Evolutionary conservation across 768 basidiomycete species (phyloP), one percentile per base, ranked within the genome.

Genomic region (Hortiboletus campestris): DNA sequence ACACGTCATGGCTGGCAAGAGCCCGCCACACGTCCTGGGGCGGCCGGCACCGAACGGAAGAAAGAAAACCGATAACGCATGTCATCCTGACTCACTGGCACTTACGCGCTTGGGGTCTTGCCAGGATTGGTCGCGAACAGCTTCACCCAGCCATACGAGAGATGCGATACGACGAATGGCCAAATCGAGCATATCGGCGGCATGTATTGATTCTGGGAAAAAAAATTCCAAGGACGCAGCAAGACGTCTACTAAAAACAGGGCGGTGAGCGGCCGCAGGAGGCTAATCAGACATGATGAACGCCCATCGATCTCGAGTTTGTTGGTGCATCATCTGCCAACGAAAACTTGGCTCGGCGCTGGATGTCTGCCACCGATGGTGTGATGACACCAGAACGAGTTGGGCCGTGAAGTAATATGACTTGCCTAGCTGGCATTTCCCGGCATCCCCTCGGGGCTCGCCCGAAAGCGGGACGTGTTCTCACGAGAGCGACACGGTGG

Each of bases 241-340:
- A 69, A 56, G 47, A 46, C 28, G 45, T 48, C 41, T 60, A 22
- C 65, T 51, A 53, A 62, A 63, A 51, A 40, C 31, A 49, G 59
- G 46, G 47, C 41, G 28, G 48, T 32, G 40, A 22, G 53, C 31
- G 35, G 50, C 56, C 55, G 51, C 53, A 53, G 65, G 54, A 65
- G 64, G 59, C 57, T 51, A 59, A 66, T 67, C 64, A 51, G 56
- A 58, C 55, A 45, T 38, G 65, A 43, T 50, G 59, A 44, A 54
- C 59, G 57, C 53, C 28, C 54, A 55, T 51, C 46, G 53, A 64
- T 57, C 47, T 51, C 49, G 34, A 57, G 53, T 63, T 43, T 59
- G 46, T 45, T 66, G 55, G 44, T 60, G 44, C 63, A 68, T 65
- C 63, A 63, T 56, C 56, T 66, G 66, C 66, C 60, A 67, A 49